Evolutionary conservation across 2,329 filamentous ascomycete genomes (phyloP), one percentile per base, ranked within the genome.

Genomic region (Podosphaera aphanis): DNA sequence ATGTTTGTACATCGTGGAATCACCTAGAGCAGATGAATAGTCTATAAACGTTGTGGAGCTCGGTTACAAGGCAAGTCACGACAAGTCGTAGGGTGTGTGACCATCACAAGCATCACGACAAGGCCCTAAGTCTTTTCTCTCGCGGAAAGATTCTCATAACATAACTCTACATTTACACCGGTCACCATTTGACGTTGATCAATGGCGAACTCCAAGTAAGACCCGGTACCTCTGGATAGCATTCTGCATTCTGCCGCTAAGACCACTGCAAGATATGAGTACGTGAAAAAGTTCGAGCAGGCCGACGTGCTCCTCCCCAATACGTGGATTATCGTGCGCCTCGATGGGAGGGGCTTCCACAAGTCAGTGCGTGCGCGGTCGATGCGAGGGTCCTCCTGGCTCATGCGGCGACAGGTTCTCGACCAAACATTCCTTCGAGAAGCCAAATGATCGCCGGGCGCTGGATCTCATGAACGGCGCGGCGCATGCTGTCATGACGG

Each of bases 381-480:
- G 5, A 33, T 3, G 8, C 15, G 11, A 6, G 29, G 4, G 29
- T 33, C 3, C 4, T 7, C 15, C 15, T 11, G 15, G 11, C 29
- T 33, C 29, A 33, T 33, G 4, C 11, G 5, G 29, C 3, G 5
- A 42, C 50, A 92, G 83, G 57, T 75, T 94, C 54, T 86, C 83
- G 49, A 70, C 74, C 50, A 83, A 80, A 61, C 90, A 95, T 63
- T 65, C 65, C 19, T 95, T 95, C 57, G 69, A 77, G 55, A 98
- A 95, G 63, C 90, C 90, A 35, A 98, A 95, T 62, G 90, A 98
- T 61, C 70, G 70, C 36, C 73, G 83, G 51, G 90, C 86, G 0
- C 65, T 95, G 11, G 74, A 92, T 60, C 75, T 98, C 52, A 95
- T 98, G 88, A 98, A 98, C 57, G 75, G 76, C 1, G 85, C 85